Evolutionary conservation across 768 basidiomycete species (phyloP).

Genomic region (Calocera viscosa): DNA sequence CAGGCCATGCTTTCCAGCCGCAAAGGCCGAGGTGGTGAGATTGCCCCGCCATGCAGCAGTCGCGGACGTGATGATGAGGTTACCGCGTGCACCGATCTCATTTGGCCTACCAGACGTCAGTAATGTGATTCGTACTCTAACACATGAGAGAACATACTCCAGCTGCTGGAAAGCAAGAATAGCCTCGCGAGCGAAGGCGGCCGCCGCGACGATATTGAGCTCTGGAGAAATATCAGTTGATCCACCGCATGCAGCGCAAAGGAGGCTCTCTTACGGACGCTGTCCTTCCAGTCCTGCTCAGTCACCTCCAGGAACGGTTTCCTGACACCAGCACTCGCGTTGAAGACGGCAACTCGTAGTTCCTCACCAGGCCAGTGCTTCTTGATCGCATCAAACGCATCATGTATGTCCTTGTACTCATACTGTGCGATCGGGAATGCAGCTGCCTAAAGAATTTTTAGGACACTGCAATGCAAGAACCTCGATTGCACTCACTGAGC

Average conservation of each 20-base stretch:
- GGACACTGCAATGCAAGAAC: neutral
- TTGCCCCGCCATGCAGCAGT: constrained; percentile 58
- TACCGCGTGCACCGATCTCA: constrained; percentile 43
- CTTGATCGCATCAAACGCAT: constrained; percentile 41
- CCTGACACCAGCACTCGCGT: constrained; percentile 45
- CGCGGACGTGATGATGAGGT: constrained; percentile 60
- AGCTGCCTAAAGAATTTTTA: constrained; percentile 34
- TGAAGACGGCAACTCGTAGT: constrained; percentile 53
- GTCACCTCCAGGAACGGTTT: constrained; percentile 57
- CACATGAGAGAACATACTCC: constrained; percentile 9
- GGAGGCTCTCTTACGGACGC: neutral
- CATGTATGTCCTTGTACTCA: constrained; percentile 28
- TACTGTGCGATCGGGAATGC: constrained; percentile 42
- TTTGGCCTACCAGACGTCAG: constrained; percentile 18
- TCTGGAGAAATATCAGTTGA: constrained; percentile 32
- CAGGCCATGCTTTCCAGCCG: constrained; percentile 50
- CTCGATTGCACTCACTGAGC: constrained; percentile 34
- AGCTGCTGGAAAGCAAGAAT: constrained; percentile 45
- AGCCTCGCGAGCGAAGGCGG: constrained; percentile 49
- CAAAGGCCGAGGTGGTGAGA: constrained; percentile 44
- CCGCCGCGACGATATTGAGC: constrained; percentile 45
- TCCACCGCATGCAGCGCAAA: neutral
- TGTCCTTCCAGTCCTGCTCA: constrained; percentile 29
- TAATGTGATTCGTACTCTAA: neutral
- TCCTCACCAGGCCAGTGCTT: constrained; percentile 36